A percentile compares a stretch with the other conserved stretches of the same genome.
Evolutionary conservation across 148 eudicot species (phyloP).

Genomic region (Spergularia bocconei): DNA sequence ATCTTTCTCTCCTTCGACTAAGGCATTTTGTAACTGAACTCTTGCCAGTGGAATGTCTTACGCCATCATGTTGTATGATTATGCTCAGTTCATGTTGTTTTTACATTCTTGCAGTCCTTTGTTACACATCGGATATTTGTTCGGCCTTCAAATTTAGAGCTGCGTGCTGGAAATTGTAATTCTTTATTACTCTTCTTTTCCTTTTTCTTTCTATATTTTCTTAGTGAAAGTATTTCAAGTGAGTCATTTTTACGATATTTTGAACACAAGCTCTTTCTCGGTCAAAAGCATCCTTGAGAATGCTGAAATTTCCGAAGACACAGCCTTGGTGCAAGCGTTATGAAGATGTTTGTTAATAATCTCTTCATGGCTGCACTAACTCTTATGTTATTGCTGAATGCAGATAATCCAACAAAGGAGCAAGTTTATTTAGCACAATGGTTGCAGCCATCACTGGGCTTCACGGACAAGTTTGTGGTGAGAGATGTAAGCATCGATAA

Average conservation of each 20-base stretch:
- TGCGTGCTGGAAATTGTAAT: slow-evolving; percentile 19
- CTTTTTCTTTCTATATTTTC: slow-evolving; percentile 5
- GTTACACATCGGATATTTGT: slow-evolving; percentile 73
- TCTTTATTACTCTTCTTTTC: slow-evolving; percentile 11
- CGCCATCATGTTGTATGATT: not conserved
- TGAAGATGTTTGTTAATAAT: not conserved
- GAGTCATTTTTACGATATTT: not conserved
- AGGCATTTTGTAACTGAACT: not conserved
- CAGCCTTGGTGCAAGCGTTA: too few relatives aligned
- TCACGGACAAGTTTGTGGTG: slow-evolving; percentile 56
- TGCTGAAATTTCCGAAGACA: not conserved
- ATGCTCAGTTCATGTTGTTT: slow-evolving; percentile 10
- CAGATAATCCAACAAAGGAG: slow-evolving; percentile 41
- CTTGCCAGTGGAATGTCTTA: slow-evolving; percentile 1
- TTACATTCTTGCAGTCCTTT: slow-evolving; percentile 55
- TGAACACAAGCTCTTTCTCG: not conserved
- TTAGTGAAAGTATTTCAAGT: not conserved
- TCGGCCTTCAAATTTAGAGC: slow-evolving; percentile 47
- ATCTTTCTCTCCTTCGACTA: not conserved
- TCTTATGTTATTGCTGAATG: slow-evolving; percentile 4
- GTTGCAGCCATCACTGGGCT: slow-evolving; percentile 67
- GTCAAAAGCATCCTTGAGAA: not conserved
- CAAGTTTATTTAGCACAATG: slow-evolving; percentile 54
- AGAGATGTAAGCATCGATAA: slow-evolving; percentile 43
- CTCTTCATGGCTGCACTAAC: slow-evolving; percentile 1